Evolutionary conservation across 768 basidiomycete species (phyloP).

Genomic region (Rhodotorula paludigena): DNA sequence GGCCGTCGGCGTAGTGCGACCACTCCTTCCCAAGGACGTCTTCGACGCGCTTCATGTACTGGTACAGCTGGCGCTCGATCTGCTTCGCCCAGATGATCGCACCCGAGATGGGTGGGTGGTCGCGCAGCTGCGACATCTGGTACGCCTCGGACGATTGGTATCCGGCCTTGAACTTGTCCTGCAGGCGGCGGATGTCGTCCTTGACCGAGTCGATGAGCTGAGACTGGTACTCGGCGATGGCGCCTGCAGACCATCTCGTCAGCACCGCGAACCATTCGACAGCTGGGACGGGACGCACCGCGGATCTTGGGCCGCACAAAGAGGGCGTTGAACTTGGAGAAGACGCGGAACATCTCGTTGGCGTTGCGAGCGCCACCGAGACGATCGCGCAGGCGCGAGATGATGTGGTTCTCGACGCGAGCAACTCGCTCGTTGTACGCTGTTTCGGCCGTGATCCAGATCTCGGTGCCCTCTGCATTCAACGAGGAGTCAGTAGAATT

Average conservation of each 20-base stretch:
- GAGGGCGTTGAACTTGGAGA: constrained; percentile 94
- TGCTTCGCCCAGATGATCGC: constrained; percentile 99
- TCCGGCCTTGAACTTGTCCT: constrained; percentile 97
- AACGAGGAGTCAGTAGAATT: not conserved
- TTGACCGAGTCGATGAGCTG: constrained; percentile 98
- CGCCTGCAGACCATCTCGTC: constrained; percentile 53
- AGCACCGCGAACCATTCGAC: no score
- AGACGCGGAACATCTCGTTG: constrained; percentile 99
- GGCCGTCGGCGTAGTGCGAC: constrained; percentile 98
- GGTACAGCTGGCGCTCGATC: constrained; percentile 88
- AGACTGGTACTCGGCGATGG: constrained; percentile 98
- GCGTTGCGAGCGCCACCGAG: constrained; percentile 93
- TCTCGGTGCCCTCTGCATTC: constrained; percentile 80
- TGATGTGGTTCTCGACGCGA: constrained; percentile 97
- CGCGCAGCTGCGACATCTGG: constrained; percentile 98
- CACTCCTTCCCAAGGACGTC: constrained; percentile 95
- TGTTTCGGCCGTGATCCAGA: constrained; percentile 94
- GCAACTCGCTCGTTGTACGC: constrained; percentile 97
- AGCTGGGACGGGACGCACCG: not conserved
- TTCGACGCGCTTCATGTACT: constrained; percentile 98
- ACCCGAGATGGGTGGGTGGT: constrained; percentile 94
- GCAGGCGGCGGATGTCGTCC: constrained; percentile 90
- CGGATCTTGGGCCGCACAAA: constrained; percentile 90
- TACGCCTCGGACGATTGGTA: constrained; percentile 76
- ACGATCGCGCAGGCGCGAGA: constrained; percentile 81